Evolutionary conservation across 805 yeast genomes (phyloP), one percentile per base, ranked within the genome.

Genomic region (Yamadazyma sp.): DNA sequence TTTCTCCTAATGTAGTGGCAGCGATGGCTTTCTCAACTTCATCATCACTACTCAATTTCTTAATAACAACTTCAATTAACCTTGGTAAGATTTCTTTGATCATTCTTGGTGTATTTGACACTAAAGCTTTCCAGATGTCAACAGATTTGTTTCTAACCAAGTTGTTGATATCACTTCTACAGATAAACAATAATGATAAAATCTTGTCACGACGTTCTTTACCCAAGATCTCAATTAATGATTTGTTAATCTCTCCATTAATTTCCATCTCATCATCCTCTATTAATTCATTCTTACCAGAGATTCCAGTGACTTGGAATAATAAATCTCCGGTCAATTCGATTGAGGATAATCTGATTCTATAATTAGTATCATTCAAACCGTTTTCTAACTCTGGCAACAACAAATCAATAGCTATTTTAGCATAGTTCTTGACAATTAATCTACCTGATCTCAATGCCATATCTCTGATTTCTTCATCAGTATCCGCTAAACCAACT

Each of bases 101-200:
- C 3, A 96, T 86, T 54, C 85, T 80, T 27, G 98, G 98, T 15
- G 98, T 93, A 57, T 93, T 93, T 31, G 95, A 85, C 33, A 93
- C 97, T 54, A 93, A 70, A 0, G 96, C 87, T 64, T 89, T 89
- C 99, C 99, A 93, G 30, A 93, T 87, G 50, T 93, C 96, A 40
- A 86, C 78, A 9, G 98, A 81, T 17, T 95, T 85, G 45, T 79
- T 79, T 50, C 98, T 80, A 18, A 93, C 99, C 46, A 80, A 72
- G 48, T 86, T 86, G 24, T 93, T 76, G 25, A 80, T 76, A 67
- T 93, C 99, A 10, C 95, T 86, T 59, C 98, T 88, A 60, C 97
- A 89, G 22, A 93, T 80, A 59, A 88, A 93, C 48, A 93, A 68
- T n/a, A 89, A 70, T 1, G 97, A 76, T 49, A 93, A 68, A 25